These are phyloP conservation scores for Syncephalastrum contaminatum DNA, from an alignment of 371 early-diverging fungal genomes.

Conservation along the genomic window DNA sequence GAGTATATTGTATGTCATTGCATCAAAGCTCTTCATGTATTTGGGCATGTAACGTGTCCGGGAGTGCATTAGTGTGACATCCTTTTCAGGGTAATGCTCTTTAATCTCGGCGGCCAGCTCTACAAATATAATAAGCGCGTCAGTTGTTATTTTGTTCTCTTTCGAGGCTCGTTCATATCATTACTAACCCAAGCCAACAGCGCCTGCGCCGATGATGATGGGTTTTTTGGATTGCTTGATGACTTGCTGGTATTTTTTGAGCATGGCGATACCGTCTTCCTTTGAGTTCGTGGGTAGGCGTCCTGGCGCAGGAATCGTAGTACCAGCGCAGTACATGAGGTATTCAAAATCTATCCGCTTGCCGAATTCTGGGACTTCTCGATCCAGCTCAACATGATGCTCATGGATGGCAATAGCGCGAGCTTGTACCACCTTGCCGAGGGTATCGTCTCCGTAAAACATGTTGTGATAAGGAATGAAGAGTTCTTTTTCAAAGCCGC, in stretches of 20 bases:
- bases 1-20: constrained; percentile 40
- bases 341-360: constrained; percentile 52
- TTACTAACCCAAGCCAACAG: constrained; percentile 57
- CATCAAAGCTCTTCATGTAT: constrained; percentile 51
- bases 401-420: constrained; percentile 44
- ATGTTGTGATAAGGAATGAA: constrained; percentile 57
- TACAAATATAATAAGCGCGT: constrained; percentile 13
- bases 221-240: constrained; percentile 50
- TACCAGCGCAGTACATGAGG: constrained; percentile 58
- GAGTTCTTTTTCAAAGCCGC: constrained; percentile 62
- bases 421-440: constrained; percentile 57
- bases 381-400: constrained; percentile 54
- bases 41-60: constrained; percentile 51
- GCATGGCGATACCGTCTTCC: constrained; percentile 34
- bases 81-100: constrained; percentile 61
- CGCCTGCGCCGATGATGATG: constrained; percentile 66
- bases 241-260: constrained; percentile 47
- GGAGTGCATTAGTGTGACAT: constrained; percentile 63
- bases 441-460: constrained; percentile 39
- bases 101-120: constrained; percentile 71
- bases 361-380: constrained; percentile 50
- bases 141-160: constrained; percentile 1
- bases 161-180: not conserved
- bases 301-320: constrained; percentile 51
- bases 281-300: constrained; percentile 46